phyloP scores from a whole-genome alignment of 208 protist species.

The Wallacemonas collosoma region DNA sequence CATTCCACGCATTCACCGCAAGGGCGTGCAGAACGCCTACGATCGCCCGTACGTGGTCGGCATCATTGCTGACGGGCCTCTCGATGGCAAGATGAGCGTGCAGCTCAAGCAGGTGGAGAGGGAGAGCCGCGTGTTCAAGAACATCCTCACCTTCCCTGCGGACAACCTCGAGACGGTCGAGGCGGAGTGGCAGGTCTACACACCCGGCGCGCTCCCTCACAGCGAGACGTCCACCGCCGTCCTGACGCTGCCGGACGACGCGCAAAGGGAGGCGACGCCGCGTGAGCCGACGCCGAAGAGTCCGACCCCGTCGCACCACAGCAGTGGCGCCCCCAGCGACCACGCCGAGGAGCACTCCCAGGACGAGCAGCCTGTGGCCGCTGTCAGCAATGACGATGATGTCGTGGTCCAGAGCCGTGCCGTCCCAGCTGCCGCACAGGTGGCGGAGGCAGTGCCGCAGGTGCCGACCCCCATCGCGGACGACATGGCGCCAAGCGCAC shows the following conservation, averaged over 20 bases:
- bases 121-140: conserved; percentile 45
- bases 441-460: neutral
- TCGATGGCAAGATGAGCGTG: conserved; percentile 45
- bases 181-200: conserved; percentile 46
- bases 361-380: neutral
- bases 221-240: conserved; percentile 10
- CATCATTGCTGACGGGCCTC: conserved; percentile 28
- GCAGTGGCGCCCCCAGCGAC: neutral
- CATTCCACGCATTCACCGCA: conserved; percentile 62
- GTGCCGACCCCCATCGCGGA: neutral
- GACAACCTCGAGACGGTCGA: conserved; percentile 22
- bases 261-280: neutral
- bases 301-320: neutral
- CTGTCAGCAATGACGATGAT: conserved; percentile 8
- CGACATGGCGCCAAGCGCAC: neutral
- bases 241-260: conserved; percentile 7
- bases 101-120: conserved; percentile 38
- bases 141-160: conserved; percentile 35
- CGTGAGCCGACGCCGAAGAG: neutral
- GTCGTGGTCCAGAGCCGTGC: neutral
- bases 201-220: conserved; percentile 18
- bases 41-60: conserved; percentile 51
- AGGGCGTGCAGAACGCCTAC: conserved; percentile 41
- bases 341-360: conserved; percentile 6
- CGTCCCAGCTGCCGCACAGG: neutral